Evolutionary conservation across 2,329 filamentous ascomycete genomes (phyloP).

Genomic region (Colletotrichum sp.): DNA sequence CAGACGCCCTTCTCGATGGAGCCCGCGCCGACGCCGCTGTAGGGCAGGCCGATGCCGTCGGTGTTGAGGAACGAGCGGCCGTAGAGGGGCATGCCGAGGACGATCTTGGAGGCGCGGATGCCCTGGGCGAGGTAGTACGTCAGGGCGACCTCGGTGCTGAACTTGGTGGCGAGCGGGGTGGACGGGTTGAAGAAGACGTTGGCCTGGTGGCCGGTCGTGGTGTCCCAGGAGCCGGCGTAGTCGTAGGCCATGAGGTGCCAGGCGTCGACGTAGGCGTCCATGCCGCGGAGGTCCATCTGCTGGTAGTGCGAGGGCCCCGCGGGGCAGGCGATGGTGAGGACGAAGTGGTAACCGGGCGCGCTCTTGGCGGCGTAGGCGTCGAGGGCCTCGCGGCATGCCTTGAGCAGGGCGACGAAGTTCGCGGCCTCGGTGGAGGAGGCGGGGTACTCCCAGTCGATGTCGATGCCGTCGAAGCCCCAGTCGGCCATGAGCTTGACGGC

Average conservation of each 20-base stretch:
- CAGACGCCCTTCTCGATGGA: conserved; percentile 66
- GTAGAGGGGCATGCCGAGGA: conserved; percentile 80
- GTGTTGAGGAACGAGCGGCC: conserved; percentile 78
- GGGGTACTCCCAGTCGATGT: conserved; percentile 64
- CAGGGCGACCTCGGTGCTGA: conserved; percentile 71
- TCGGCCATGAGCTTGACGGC: conserved; percentile 75
- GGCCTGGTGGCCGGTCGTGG: conserved; percentile 67
- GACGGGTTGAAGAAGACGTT: conserved; percentile 65
- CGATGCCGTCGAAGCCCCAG: conserved; percentile 63
- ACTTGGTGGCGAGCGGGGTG: conserved; percentile 66
- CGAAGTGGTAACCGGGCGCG: conserved; percentile 50
- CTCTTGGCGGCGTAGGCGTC: conserved; percentile 43
- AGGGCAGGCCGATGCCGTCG: conserved; percentile 67
- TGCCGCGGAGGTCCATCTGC: conserved; percentile 54
- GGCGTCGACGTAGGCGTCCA: conserved; percentile 62
- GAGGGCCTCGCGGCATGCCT: conserved; percentile 47
- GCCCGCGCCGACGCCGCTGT: conserved; percentile 66
- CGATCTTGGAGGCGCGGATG: conserved; percentile 75
- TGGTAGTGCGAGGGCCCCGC: conserved; percentile 54
- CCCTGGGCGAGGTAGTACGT: conserved; percentile 64
- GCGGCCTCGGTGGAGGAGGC: conserved; percentile 40
- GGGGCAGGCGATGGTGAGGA: conserved; percentile 55
- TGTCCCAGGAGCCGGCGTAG: conserved; percentile 72
- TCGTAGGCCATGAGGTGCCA: conserved; percentile 74
- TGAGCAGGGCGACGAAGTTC: conserved; percentile 46